Base-by-base conservation (phyloP, 441 rosid species). In the Biscutella laevigata region DNA sequence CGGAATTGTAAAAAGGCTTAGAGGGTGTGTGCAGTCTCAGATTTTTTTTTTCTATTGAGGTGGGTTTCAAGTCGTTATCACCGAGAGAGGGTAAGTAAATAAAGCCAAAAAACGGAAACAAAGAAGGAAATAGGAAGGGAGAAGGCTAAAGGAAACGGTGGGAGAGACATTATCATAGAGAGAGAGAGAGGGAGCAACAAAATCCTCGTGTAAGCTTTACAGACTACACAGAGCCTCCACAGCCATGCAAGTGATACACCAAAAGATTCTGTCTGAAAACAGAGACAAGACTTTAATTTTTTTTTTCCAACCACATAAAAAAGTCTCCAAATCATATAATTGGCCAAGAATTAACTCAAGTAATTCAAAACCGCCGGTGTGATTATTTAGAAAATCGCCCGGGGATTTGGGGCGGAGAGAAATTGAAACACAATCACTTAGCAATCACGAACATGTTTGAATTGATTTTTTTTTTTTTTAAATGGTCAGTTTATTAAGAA, bases 131-230 rank as follows among this genome's bases (percentile, higher is more conserved):
- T 37, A 40, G 46, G 30, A 44, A 63, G 44, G 5, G 64, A 49
- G 62, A 54, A 61, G 58, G 11, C 4, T 33, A 49, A 49, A 40
- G 8, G 26, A 34, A 37, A 49, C 22, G 22, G 68, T 40, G 53
- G 38, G 19, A 46, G 66, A 54, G 59, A 65, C 49, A 47, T 67
- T 61, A 71, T 70, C 64, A 62, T 34, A 52, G 60, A 44, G 71
- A 70, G 72, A 70, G 62, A 67, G 66, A 59, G 7, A 64, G 61
- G 72, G 70, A 73, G 74, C 72, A 72, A 62, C 69, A 71, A 57
- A 57, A 74, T 72, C 70, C 79, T 73, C 82, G 92, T 80, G 89
- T 65, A 73, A 78, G 83, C 74, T 74, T 72, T 68, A 68, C 42
- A 72, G 74, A 71, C 60, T 48, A 67, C 76, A 70, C 44, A 70